phyloP scores from a whole-genome alignment of 2,329 filamentous ascomycete genomes.

The Didymella segeticola region DNA sequence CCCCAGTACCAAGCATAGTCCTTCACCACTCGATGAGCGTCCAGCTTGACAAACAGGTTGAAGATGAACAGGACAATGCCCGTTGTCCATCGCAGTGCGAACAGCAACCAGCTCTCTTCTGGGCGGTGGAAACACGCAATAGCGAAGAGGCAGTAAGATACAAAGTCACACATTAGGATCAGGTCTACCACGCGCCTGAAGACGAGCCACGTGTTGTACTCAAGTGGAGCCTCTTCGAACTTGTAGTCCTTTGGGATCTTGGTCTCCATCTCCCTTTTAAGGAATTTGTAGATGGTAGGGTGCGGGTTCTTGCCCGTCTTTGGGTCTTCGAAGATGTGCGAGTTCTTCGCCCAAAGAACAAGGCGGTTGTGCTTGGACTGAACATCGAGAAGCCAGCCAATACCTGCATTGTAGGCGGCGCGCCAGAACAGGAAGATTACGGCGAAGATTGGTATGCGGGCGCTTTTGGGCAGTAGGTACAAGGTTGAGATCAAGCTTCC shows the following conservation, averaged over 20 bases:
- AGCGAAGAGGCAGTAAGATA: conserved; percentile 95
- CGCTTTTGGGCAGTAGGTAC: conserved; percentile 71
- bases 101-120: conserved; percentile 73
- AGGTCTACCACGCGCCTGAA: conserved; percentile 95
- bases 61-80: conserved; percentile 85
- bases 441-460: conserved; percentile 80
- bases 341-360: conserved; percentile 85
- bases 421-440: conserved; percentile 91
- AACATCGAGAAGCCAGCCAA: conserved; percentile 84
- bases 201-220: conserved; percentile 99
- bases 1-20: conserved; percentile 99
- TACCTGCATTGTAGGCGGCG: conserved; percentile 89
- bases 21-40: conserved; percentile 96
- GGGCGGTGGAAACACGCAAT: conserved; percentile 83
- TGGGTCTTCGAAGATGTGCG: conserved; percentile 84
- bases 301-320: conserved; percentile 80
- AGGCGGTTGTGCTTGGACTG: conserved; percentile 90
- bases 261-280: conserved; percentile 90
- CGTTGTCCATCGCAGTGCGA: conserved; percentile 75
- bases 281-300: conserved; percentile 79
- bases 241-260: conserved; percentile 95
- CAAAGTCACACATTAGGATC: conserved; percentile 98
- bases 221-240: conserved; percentile 89
- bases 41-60: conserved; percentile 98
- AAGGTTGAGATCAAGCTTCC: conserved; percentile 75